A percentile compares a stretch with the other conserved stretches of the same genome.
These are phyloP conservation scores for Huntiella savannae DNA, from an alignment of 2,329 filamentous ascomycete species.

Conservation along the genomic window DNA sequence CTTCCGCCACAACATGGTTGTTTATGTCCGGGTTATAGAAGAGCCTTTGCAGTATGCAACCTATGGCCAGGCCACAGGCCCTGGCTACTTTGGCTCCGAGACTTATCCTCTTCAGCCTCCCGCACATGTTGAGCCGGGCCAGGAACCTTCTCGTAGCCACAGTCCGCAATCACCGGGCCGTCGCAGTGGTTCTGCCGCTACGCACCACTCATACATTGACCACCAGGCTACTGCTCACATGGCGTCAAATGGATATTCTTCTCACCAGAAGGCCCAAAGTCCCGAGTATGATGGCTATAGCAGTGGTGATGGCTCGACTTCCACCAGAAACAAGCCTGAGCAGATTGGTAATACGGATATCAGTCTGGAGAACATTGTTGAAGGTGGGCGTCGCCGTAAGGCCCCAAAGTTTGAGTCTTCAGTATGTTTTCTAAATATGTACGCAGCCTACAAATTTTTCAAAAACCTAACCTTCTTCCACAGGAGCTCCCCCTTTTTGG, in stretches of 20 bases:
- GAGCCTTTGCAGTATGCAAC: slow-evolving; percentile 18
- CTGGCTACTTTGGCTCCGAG: slow-evolving; percentile 33
- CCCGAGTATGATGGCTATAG: slow-evolving; percentile 64
- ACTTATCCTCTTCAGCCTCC: slow-evolving; percentile 26
- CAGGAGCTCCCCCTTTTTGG: slow-evolving; percentile 93
- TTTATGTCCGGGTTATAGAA: slow-evolving; percentile 75
- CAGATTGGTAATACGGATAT: slow-evolving; percentile 90
- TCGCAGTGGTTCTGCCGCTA: slow-evolving; percentile 55
- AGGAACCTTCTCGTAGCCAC: slow-evolving; percentile 42
- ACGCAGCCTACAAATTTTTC: neutral
- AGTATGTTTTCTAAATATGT: slow-evolving; percentile 38
- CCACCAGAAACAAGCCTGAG: slow-evolving; percentile 54
- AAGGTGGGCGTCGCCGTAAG: slow-evolving; percentile 85
- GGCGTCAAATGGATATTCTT: slow-evolving; percentile 23
- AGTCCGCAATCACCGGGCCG: slow-evolving; percentile 51
- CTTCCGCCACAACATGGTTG: slow-evolving; percentile 76
- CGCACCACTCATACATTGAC: slow-evolving; percentile 21
- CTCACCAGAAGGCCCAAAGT: slow-evolving; percentile 14
- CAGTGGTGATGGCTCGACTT: slow-evolving; percentile 67
- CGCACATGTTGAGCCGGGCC: slow-evolving; percentile 34
- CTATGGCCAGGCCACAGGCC: slow-evolving; percentile 4
- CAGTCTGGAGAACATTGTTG: slow-evolving; percentile 93
- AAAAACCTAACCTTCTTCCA: neutral
- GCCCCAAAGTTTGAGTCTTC: slow-evolving; percentile 82
- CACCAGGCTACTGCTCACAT: slow-evolving; percentile 28